These are phyloP conservation scores for Diplodia seriata DNA, from an alignment of 2,329 filamentous ascomycete genomes.

Conservation along the genomic window DNA sequence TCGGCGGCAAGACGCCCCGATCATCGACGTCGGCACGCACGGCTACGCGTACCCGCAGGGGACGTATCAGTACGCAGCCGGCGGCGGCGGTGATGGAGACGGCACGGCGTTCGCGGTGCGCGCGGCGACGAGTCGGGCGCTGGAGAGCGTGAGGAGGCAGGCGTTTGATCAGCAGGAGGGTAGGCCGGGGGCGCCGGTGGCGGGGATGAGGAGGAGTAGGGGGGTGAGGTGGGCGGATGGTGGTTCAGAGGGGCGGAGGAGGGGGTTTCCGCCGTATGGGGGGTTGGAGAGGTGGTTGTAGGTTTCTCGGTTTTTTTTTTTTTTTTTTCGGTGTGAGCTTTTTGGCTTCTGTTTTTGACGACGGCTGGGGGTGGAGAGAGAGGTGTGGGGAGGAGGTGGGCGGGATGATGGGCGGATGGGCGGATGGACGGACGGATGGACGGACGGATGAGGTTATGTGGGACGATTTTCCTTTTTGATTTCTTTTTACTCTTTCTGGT, in stretches of 20 bases:
- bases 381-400: too few species aligned
- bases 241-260: neutral
- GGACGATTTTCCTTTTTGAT: too few species aligned
- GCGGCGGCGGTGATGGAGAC: neutral
- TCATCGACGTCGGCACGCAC: conserved; percentile 3
- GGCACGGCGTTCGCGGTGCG: conserved; percentile 10
- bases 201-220: conserved; percentile 24
- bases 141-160: conserved; percentile 19
- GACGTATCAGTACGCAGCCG: too few species aligned
- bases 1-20: neutral
- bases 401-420: too few species aligned
- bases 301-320: too few species aligned
- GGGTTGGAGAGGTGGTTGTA: conserved; percentile 14
- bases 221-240: neutral
- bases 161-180: neutral
- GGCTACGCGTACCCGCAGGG: neutral
- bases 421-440: too few species aligned
- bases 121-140: conserved; percentile 21
- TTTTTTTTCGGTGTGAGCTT: too few species aligned
- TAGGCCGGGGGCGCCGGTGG: neutral
- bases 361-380: too few species aligned
- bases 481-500: too few species aligned
- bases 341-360: too few species aligned
- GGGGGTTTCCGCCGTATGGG: conserved; percentile 14
- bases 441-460: too few species aligned